Base-by-base conservation (phyloP, 1,284 basidiomycete genomes). In the Erythrobasidium hasegawianum region DNA sequence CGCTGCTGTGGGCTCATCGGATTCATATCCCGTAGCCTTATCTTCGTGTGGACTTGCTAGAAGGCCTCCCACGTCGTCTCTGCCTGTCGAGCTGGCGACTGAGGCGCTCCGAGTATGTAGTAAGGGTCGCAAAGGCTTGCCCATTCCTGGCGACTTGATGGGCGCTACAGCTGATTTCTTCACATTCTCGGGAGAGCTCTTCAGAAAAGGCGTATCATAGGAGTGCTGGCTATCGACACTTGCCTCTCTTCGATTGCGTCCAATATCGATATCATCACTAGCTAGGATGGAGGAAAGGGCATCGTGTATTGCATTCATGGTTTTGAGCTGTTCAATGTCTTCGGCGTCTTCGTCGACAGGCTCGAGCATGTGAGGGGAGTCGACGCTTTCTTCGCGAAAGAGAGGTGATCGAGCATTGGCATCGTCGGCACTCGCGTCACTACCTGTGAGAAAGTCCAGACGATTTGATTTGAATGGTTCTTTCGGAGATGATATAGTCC, bases 281-380 rank as follows among this genome's bases (percentile, higher is more conserved):
- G 47, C 57, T 13, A 60, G 27, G 26, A 56, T 60, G 16, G 68
- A 90, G 16, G 88, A 93, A 67, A 97, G 80, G 0, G 94, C 94
- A 2, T 90, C 89, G 73, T 94, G 91, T 22, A 97, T 92, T 2
- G 91, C 92, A 71, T 92, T 90, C 84, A 96, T 94, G 39, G 90
- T 82, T 70, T 87, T 82, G 10, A 81, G 79, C 74, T 90, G 86
- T 59, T 88, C 75, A 38, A 72, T 71, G 14, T 79, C 86, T 4
- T 84, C 82, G 54, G 82, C 80, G 58, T 83, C 64, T 13, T 59
- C 47, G 1, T 57, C 29, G 18, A 26, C 29, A 14, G 10, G 26
- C 14, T 50, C 65, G 14, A 57, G 24, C 43, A 64, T 47, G 40
- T 45, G 43, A 43, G 52, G 53, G 16, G 49, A 41, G n/a, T 64